Conservation (phyloP, 139 green algal genomes). For the Tetradesmus lagerheimii region DNA sequence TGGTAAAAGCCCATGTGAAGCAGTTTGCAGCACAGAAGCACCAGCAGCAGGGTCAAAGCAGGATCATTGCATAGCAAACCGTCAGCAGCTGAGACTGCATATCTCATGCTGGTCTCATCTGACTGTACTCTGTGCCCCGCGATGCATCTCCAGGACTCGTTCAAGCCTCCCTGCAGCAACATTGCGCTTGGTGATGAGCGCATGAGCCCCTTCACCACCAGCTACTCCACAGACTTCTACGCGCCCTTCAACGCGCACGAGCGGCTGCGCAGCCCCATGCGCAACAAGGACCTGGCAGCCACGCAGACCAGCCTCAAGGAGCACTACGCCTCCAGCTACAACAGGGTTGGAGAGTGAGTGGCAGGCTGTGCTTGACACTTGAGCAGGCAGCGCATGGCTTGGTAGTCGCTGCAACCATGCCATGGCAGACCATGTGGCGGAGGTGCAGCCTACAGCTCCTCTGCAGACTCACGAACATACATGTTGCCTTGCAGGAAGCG, state of each 20-base stretch:
- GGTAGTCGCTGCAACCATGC: background rate
- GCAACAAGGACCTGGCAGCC: conserved; percentile 79
- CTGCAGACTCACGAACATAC: background rate
- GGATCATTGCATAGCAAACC: too few relatives aligned
- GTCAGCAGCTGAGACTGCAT: too few relatives aligned
- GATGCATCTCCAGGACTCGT: conserved; percentile 60
- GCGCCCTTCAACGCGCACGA: conserved; percentile 68
- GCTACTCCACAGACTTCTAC: conserved; percentile 75
- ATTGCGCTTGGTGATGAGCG: conserved; percentile 76
- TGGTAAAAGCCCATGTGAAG: too few relatives aligned
- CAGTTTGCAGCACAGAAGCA: too few relatives aligned
- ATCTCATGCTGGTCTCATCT: too few relatives aligned
- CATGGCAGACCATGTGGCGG: too few relatives aligned
- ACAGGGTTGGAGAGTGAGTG: conserved; percentile 79
- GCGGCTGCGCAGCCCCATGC: conserved; percentile 78
- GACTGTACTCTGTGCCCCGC: too few relatives aligned
- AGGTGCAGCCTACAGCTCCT: too few relatives aligned
- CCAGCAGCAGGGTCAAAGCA: too few relatives aligned
- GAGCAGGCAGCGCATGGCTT: background rate
- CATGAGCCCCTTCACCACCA: conserved; percentile 78
- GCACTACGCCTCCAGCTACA: conserved; percentile 76
- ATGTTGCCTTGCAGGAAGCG: conserved; percentile 65
- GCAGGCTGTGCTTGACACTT: background rate
- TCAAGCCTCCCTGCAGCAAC: conserved; percentile 74
- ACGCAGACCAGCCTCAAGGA: conserved; percentile 66